phyloP scores from a whole-genome alignment of 768 basidiomycete species.

The Dioszegia aurantiaca region DNA sequence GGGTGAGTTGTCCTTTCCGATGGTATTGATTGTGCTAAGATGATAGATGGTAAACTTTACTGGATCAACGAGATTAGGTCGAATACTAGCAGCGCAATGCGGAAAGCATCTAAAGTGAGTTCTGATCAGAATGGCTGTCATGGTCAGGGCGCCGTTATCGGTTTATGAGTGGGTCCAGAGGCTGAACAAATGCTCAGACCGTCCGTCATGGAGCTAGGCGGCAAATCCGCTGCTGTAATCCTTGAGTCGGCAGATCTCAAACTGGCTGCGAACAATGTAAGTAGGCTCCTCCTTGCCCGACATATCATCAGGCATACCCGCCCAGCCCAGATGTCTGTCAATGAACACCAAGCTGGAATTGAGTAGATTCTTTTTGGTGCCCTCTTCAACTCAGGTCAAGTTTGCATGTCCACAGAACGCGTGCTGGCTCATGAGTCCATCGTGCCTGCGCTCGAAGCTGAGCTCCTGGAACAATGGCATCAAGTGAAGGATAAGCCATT shows the following conservation, averaged over 20 bases:
- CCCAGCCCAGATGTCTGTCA: too few relatives aligned
- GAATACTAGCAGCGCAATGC: conserved; percentile 47
- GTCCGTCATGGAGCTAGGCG: conserved; percentile 51
- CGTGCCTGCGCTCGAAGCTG: conserved; percentile 27
- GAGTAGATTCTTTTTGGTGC: conserved; percentile 48
- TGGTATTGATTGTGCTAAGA: background rate
- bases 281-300: conserved; percentile 10
- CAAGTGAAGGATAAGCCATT: conserved; percentile 20
- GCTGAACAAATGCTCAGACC: conserved; percentile 32
- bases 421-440: conserved; percentile 43
- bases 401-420: conserved; percentile 52
- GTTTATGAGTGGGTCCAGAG: background rate
- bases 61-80: conserved; percentile 48
- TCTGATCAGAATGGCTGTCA: too few relatives aligned
- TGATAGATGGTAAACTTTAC: conserved; percentile 56
- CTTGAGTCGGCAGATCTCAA: conserved; percentile 58
- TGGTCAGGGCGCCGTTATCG: too few relatives aligned
- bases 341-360: conserved; percentile 3
- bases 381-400: conserved; percentile 48
- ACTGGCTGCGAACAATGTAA: conserved; percentile 57
- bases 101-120: conserved; percentile 52
- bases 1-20: conserved; percentile 21
- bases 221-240: conserved; percentile 53
- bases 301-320: too few relatives aligned
- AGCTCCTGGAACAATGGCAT: conserved; percentile 20